Percentiles rank a stretch among this genome's conserved stretches.
phyloP scores from a whole-genome alignment of 148 eudicot genomes.

The Rhododendron mucronatum region DNA sequence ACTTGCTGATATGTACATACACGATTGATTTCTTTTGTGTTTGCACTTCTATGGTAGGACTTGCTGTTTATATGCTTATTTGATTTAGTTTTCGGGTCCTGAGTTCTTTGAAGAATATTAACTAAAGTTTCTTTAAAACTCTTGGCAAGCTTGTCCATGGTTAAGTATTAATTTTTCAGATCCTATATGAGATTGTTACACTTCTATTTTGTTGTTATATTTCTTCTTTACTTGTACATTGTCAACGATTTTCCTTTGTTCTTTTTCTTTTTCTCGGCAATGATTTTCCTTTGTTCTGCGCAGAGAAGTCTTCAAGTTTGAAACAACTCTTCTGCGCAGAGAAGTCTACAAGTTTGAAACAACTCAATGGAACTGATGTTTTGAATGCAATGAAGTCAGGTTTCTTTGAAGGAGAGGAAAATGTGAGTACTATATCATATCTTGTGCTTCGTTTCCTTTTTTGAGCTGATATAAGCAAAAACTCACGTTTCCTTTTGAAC shows the following conservation, averaged over 20 bases:
- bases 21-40: neutral
- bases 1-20: neutral
- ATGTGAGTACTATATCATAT: conserved; percentile 40
- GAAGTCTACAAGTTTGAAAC: conserved; percentile 29
- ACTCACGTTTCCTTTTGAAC: neutral
- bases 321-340: conserved; percentile 39
- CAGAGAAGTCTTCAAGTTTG: conserved; percentile 38
- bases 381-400: conserved; percentile 21
- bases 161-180: neutral
- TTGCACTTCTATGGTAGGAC: neutral
- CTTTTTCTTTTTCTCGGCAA: neutral
- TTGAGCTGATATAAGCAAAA: neutral
- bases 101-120: neutral
- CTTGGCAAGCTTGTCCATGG: neutral
- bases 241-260: neutral
- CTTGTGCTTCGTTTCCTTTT: neutral
- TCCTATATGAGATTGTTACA: neutral
- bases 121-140: neutral
- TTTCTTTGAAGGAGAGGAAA: conserved; percentile 39
- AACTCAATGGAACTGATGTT: conserved; percentile 23
- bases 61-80: neutral
- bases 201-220: neutral
- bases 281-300: neutral
- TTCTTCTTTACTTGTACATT: neutral
- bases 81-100: neutral